Evolutionary conservation across 257 asterid species (phyloP), one percentile per base, ranked within the genome.

Genomic region (Solanum chilense): DNA sequence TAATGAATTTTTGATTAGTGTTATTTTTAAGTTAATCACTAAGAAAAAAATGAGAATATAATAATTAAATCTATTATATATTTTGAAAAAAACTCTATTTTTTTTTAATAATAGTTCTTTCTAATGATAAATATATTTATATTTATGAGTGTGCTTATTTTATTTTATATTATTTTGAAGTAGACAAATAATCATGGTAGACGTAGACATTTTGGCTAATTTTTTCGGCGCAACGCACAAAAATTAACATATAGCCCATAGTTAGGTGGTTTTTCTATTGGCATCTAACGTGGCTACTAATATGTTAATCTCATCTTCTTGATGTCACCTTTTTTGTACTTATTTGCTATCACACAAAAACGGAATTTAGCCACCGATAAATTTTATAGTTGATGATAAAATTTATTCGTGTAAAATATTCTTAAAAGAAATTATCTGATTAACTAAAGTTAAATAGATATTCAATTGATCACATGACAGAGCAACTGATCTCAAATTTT

Each of bases 341-440:
- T 58, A 20, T 58, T 58, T 58, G 66, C 2, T 8, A 58, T 20
- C 66, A 58, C 25, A 7, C 2, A 20, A 58, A 56, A 58, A 52
- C 18, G 7, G 1, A 52, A 52, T 18, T 7, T 52, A 52, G 62
- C 5, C 2, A 52, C 0, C 0, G 9, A 52, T 7, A 2, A n/a
- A 52, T 16, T 52, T 52, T 52, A 0, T 52, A 16, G 4, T 6
- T 6, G 2, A 15, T 21, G 18, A 52, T 16, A 52, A 16, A 52
- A 52, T 6, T 2, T 52, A 6, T 16, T 16, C 6, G 7, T 1
- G 10, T 52, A 21, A 52, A 52, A 2, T 7, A 52, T 0, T 23
- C 2, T 52, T 52, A 7, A 52, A 52, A 52, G 7, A 1, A 52
- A 18, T 0, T 52, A 7, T n/a, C n/a, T n/a, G n/a, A n/a, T n/a